These are phyloP conservation scores for Suillus decipiens DNA, from an alignment of 768 basidiomycete species.

Conservation along the genomic window DNA sequence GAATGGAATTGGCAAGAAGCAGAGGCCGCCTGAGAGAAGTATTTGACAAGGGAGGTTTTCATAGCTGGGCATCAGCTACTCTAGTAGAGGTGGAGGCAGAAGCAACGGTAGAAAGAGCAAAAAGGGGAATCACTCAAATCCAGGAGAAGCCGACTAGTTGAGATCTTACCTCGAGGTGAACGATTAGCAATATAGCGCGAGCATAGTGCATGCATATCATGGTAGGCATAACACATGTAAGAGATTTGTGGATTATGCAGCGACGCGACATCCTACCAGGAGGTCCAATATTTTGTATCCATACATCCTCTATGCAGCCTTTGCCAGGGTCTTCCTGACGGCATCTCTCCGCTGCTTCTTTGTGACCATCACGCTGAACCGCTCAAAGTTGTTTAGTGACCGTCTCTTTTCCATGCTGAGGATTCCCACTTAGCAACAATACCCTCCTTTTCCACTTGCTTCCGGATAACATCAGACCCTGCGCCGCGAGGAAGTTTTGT, in stretches of 20 bases:
- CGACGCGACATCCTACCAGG: slow-evolving; percentile 11
- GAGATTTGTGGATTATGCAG: slow-evolving; percentile 13
- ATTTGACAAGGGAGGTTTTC: slow-evolving; percentile 60
- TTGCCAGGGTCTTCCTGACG: slow-evolving; percentile 69
- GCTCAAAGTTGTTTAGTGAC: slow-evolving; percentile 85
- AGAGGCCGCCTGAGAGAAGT: slow-evolving; percentile 53
- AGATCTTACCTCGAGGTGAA: background rate
- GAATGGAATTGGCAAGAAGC: slow-evolving; percentile 57
- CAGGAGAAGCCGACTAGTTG: background rate
- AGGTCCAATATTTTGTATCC: slow-evolving; percentile 5
- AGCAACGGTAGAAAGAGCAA: slow-evolving; percentile 47
- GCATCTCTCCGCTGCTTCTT: slow-evolving; percentile 87
- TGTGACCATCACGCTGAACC: slow-evolving; percentile 83
- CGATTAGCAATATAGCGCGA: background rate
- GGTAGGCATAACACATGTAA: slow-evolving; percentile 25
- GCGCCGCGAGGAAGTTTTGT: slow-evolving; percentile 86
- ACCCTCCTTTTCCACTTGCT: slow-evolving; percentile 84
- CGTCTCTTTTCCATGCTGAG: slow-evolving; percentile 73
- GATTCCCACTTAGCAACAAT: slow-evolving; percentile 87
- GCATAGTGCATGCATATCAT: slow-evolving; percentile 20
- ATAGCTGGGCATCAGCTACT: slow-evolving; percentile 55
- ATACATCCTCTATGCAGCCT: slow-evolving; percentile 40
- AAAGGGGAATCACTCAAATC: slow-evolving; percentile 1
- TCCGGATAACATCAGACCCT: slow-evolving; percentile 78
- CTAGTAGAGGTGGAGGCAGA: slow-evolving; percentile 61